Percentiles rank a stretch among this genome's conserved stretches.
Evolutionary conservation across 2,329 filamentous ascomycete species (phyloP).

Genomic region (Thyridium curvatum): DNA sequence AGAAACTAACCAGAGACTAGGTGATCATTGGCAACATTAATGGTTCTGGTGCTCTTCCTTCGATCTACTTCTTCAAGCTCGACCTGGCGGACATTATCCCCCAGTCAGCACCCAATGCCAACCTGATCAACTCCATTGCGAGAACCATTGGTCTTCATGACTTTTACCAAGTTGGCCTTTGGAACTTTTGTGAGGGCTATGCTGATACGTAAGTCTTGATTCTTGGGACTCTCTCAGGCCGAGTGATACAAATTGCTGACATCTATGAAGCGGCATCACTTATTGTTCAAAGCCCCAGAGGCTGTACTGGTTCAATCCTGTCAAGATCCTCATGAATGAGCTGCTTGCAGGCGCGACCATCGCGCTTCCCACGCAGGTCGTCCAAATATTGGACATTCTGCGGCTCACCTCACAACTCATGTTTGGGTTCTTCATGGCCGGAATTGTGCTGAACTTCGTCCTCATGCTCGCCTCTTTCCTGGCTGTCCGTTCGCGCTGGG

Average conservation of each 20-base stretch:
- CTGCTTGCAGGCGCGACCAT: conserved; percentile 78
- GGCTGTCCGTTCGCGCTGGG: conserved; percentile 46
- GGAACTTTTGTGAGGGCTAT: conserved; percentile 90
- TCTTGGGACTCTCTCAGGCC: neutral
- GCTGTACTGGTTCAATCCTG: conserved; percentile 88
- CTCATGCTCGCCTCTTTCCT: conserved; percentile 62
- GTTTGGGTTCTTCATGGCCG: conserved; percentile 80
- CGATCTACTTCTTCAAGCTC: conserved; percentile 80
- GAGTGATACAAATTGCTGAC: conserved; percentile 32
- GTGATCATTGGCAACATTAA: conserved; percentile 68
- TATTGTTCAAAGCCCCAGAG: conserved; percentile 63
- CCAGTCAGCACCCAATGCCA: conserved; percentile 61
- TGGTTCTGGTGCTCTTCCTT: conserved; percentile 49
- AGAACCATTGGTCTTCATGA: conserved; percentile 83
- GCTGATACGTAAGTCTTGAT: conserved; percentile 43
- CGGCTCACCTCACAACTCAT: conserved; percentile 73
- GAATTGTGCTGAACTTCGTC: conserved; percentile 62
- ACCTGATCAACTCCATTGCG: conserved; percentile 80
- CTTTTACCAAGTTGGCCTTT: conserved; percentile 89
- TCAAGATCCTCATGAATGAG: conserved; percentile 72
- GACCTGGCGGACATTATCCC: conserved; percentile 79
- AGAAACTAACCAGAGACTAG: conserved; percentile 14
- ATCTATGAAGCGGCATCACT: conserved; percentile 57
- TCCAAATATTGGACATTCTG: conserved; percentile 68
- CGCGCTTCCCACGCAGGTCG: conserved; percentile 68